These are phyloP conservation scores for Lyophyllum shimeji DNA, from an alignment of 768 basidiomycete species.

Conservation along the genomic window DNA sequence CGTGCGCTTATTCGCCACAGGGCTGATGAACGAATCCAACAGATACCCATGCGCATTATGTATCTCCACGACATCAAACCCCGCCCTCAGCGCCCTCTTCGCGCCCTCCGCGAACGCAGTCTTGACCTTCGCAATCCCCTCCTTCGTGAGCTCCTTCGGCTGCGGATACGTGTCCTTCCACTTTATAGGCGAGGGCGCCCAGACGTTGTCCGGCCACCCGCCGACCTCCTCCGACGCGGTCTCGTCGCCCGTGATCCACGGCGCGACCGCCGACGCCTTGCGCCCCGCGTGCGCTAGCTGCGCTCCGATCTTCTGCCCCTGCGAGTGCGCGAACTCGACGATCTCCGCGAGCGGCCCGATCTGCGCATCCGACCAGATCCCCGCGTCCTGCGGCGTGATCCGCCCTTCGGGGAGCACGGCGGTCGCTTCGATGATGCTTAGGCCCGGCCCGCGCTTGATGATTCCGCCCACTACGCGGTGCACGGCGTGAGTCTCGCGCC, in stretches of 20 bases:
- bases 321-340: constrained; percentile 71
- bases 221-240: constrained; percentile 35
- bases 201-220: constrained; percentile 55
- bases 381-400: constrained; percentile 66
- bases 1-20: constrained; percentile 58
- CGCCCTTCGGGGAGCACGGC: constrained; percentile 58
- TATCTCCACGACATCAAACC: constrained; percentile 62
- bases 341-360: constrained; percentile 44
- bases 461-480: constrained; percentile 47
- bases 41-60: constrained; percentile 68
- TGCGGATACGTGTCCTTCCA: constrained; percentile 42
- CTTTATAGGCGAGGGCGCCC: constrained; percentile 54
- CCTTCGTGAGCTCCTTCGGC: constrained; percentile 56
- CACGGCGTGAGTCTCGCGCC: no score
- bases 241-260: constrained; percentile 51
- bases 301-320: constrained; percentile 67
- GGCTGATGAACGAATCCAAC: constrained; percentile 58
- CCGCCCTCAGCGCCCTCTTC: constrained; percentile 54
- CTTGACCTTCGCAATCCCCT: constrained; percentile 59
- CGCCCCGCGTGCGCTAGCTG: constrained; percentile 78
- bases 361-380: constrained; percentile 66
- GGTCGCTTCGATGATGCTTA: constrained; percentile 65
- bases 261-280: constrained; percentile 64
- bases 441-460: constrained; percentile 51
- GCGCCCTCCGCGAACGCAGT: constrained; percentile 53